Percentiles rank a stretch among this genome's conserved stretches.
Conservation (phyloP, 179 eudicot species). For the Camellia oleifera region DNA sequence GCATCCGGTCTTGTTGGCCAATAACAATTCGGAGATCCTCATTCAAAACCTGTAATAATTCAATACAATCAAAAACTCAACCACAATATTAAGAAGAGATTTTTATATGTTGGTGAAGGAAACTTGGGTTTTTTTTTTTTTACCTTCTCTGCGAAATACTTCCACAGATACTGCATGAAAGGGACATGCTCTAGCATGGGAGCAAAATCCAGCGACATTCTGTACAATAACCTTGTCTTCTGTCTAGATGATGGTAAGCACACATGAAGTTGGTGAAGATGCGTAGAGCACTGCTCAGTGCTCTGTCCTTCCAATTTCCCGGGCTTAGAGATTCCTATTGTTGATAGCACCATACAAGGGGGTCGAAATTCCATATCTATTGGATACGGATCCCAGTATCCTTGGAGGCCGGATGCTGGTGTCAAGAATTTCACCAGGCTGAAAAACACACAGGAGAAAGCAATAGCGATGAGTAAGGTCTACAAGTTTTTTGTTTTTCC, state of each 20-base stretch:
- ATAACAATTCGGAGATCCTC: constrained; percentile 84
- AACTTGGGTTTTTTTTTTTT: background rate
- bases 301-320: constrained; percentile 93
- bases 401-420: constrained; percentile 80
- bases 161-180: constrained; percentile 80
- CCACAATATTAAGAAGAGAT: background rate
- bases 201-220: constrained; percentile 97
- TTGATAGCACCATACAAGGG: constrained; percentile 92
- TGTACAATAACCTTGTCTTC: constrained; percentile 82
- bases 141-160: constrained; percentile 90
- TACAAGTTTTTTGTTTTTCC: background rate
- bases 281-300: constrained; percentile 79
- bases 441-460: constrained; percentile 20
- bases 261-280: constrained; percentile 96
- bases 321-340: constrained; percentile 94
- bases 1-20: constrained; percentile 94
- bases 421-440: constrained; percentile 97
- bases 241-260: constrained; percentile 80
- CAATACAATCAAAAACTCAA: background rate
- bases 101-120: constrained; percentile 15
- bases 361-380: constrained; percentile 97
- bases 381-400: constrained; percentile 97
- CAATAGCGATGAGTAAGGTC: constrained; percentile 1
- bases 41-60: constrained; percentile 57
- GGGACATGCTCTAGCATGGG: constrained; percentile 81